Base-by-base conservation (phyloP, 163 green algal species). In the Chlamydomonas reinhardtii region DNA sequence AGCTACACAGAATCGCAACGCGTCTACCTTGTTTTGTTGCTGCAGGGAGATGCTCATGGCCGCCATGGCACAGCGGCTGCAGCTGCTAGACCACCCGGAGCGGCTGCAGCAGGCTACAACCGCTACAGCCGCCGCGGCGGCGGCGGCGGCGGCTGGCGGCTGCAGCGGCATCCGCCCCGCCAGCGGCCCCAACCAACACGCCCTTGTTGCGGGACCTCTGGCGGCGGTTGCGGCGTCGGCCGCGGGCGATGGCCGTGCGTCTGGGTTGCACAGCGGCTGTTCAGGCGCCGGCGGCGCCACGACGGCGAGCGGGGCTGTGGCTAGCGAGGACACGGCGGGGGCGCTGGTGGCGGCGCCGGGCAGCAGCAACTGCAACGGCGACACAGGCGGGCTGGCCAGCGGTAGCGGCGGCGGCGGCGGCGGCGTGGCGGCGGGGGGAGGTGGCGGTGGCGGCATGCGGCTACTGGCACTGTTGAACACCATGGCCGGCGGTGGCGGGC, bases 21-120 rank as follows among this genome's bases (percentile, higher is more conserved):
- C 29, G 11, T 70, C 48, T 14, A 22, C 12, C 48, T 19, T 17
- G 6, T 19, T 14, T 17, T 17, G 48, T 56, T 56, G 48, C 20
- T 66, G 66, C 31, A 59, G 64, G 31, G 85, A 90, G 72, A 39
- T 90, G 56, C 71, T 90, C 15, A 77, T 90, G 11, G 39, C 62
- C 0, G 85, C 76, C 39, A 78, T 90, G 77, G 85, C 85, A 0
- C 48, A 70, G 20, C 70, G 85, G 24, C 69, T 90, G 4, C n/a
- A 68, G 2, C 54, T 85, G 34, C n/a, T 90, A 8, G 85, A 90
- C 77, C 71, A 72, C 12, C 85, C 85, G 2, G 85, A 90, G 56
- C 68, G 84, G 65, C 56, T 89, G 84, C 72, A 39, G 66, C 43
- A 24, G 64, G 22, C 64, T 4, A 71, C 29, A 2, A 29, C 29